phyloP scores from a whole-genome alignment of 2,329 filamentous ascomycete species.

The Ustulina deusta region DNA sequence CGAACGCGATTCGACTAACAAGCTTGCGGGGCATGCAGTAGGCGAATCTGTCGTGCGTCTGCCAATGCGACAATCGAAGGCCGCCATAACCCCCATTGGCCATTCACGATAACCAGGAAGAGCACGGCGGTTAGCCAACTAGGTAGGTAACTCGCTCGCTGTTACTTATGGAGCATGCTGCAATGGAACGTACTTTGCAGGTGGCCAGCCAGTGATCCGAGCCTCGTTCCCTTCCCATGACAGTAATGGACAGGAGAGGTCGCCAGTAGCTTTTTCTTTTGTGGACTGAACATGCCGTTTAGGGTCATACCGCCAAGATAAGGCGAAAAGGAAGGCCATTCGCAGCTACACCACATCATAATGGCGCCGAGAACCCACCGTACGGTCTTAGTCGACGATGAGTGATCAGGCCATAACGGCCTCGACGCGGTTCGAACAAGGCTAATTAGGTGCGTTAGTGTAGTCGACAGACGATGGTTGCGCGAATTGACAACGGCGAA shows the following conservation, averaged over 20 bases:
- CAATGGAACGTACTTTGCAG: conserved; percentile 24
- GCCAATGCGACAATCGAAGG: conserved; percentile 28
- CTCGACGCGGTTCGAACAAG: conserved; percentile 1
- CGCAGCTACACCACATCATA: not conserved
- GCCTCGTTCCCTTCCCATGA: conserved; percentile 28
- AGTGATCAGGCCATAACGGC: conserved; percentile 22
- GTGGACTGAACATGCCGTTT: conserved; percentile 17
- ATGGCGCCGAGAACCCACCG: conserved; percentile 12
- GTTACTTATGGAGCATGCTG: conserved; percentile 13
- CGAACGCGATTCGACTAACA: conserved; percentile 26
- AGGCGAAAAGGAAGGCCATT: not conserved
- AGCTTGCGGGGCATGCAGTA: conserved; percentile 14
- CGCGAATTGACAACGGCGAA: conserved; percentile 19
- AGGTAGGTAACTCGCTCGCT: conserved; percentile 11
- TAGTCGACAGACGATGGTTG: not conserved
- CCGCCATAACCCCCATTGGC: conserved; percentile 30
- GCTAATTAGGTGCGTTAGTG: conserved; percentile 7
- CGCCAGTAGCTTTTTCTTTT: conserved; percentile 21
- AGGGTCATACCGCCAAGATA: conserved; percentile 7
- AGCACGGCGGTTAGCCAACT: conserved; percentile 26
- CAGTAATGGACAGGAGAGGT: conserved; percentile 21
- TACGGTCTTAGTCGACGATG: conserved; percentile 8
- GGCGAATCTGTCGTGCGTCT: conserved; percentile 33
- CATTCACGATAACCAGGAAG: conserved; percentile 20
- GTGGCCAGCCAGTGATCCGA: conserved; percentile 24